Conservation (phyloP, 1,284 basidiomycete species). For the Sporisorium exsertum region DNA sequence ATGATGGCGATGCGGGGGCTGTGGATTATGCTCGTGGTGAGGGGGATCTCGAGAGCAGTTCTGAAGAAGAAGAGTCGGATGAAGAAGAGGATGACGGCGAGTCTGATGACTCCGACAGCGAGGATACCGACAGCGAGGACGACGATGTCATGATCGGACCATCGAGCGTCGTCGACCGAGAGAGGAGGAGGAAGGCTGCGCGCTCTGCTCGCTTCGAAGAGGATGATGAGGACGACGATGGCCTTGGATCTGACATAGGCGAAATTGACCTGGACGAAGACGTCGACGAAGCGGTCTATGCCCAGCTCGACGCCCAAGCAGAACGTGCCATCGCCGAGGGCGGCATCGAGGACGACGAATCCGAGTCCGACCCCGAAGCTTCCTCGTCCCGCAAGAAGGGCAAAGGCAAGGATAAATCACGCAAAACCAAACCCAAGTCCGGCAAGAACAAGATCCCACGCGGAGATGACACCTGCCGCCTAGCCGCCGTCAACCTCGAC, state of each 20-base stretch:
- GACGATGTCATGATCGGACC: conserved; percentile 59
- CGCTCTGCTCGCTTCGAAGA: conserved; percentile 27
- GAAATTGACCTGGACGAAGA: conserved; percentile 81
- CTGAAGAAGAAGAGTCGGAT: conserved; percentile 55
- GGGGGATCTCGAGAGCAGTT: conserved; percentile 58
- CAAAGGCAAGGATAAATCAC: conserved; percentile 38
- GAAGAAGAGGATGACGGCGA: conserved; percentile 41
- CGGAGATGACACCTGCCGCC: conserved; percentile 71
- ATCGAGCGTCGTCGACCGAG: conserved; percentile 45
- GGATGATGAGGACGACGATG: conserved; percentile 51
- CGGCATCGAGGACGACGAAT: conserved; percentile 48
- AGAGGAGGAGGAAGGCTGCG: conserved; percentile 34
- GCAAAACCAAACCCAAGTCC: conserved; percentile 69
- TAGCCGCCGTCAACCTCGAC: conserved; percentile 95
- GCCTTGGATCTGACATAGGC: conserved; percentile 53
- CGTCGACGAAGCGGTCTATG: conserved; percentile 72
- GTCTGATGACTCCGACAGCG: conserved; percentile 75
- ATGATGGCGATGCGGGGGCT: conserved; percentile 8
- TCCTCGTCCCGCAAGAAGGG: conserved; percentile 71
- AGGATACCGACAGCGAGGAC: conserved; percentile 70
- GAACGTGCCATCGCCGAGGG: conserved; percentile 66
- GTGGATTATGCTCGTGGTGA: conserved; percentile 89
- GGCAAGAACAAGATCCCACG: conserved; percentile 46
- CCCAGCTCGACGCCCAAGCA: conserved; percentile 80
- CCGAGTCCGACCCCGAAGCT: conserved; percentile 33